Evolutionary conservation across 192 early-diverging fungal species (phyloP).

Genomic region (Phlyctochytrium bullatum): DNA sequence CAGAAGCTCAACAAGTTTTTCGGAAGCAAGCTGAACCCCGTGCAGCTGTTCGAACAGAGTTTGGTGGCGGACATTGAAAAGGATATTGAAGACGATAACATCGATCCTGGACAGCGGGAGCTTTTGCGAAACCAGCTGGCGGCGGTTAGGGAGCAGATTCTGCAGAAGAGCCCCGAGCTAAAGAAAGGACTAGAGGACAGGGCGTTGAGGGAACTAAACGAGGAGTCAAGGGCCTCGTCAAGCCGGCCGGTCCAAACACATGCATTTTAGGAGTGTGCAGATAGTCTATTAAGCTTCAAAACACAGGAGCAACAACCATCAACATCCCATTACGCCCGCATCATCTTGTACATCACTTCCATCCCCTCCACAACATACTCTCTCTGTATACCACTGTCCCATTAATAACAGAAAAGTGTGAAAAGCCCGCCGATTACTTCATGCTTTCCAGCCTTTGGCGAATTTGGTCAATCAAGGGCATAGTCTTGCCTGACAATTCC

Average conservation of each 20-base stretch:
- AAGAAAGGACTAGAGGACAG: constrained; percentile 7
- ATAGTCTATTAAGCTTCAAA: too few relatives aligned
- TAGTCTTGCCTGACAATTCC: too few relatives aligned
- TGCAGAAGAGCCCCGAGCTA: not conserved
- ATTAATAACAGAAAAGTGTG: too few relatives aligned
- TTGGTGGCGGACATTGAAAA: constrained; percentile 13
- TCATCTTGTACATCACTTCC: too few relatives aligned
- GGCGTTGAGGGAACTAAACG: not conserved
- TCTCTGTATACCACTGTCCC: too few relatives aligned
- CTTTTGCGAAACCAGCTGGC: constrained; percentile 3
- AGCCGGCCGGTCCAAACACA: not conserved
- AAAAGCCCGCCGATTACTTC: too few relatives aligned
- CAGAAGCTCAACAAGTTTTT: constrained; percentile 33
- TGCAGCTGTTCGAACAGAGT: constrained; percentile 12
- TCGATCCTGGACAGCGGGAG: constrained; percentile 6
- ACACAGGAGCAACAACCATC: too few relatives aligned
- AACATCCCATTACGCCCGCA: too few relatives aligned
- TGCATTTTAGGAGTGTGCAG: too few relatives aligned
- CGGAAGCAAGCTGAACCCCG: constrained; percentile 17
- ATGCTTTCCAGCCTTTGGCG: too few relatives aligned
- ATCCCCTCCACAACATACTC: too few relatives aligned
- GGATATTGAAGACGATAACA: not conserved
- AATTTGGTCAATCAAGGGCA: too few relatives aligned
- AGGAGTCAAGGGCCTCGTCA: not conserved
- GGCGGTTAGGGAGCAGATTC: not conserved